Evolutionary conservation across 2,329 filamentous ascomycete genomes (phyloP).

Genomic region (Colletotrichum navitas): DNA sequence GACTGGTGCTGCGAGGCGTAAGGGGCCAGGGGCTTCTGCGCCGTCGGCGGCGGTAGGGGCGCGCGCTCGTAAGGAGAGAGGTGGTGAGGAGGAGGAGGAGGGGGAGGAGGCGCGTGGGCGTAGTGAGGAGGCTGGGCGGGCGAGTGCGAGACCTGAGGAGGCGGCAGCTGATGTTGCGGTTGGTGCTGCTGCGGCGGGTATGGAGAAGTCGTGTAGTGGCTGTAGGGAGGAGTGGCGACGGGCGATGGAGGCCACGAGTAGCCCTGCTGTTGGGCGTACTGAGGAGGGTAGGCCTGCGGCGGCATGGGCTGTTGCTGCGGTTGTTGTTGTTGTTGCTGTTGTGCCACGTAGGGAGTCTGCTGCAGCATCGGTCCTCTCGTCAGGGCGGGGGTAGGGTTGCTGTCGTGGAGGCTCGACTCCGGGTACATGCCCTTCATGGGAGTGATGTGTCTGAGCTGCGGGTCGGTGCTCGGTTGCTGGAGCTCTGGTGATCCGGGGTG

Average conservation of each 20-base stretch:
- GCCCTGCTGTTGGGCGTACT: constrained; percentile 56
- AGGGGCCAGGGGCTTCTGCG: constrained; percentile 48
- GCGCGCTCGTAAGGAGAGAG: constrained; percentile 51
- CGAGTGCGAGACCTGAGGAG: constrained; percentile 45
- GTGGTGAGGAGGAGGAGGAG: constrained; percentile 40
- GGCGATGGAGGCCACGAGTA: constrained; percentile 70
- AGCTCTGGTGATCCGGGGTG: constrained; percentile 79
- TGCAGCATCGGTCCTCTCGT: constrained; percentile 78
- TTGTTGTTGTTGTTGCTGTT: constrained; percentile 39
- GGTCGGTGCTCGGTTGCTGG: constrained; percentile 85
- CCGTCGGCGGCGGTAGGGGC: constrained; percentile 54
- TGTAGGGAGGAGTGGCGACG: constrained; percentile 66
- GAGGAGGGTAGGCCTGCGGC: constrained; percentile 54
- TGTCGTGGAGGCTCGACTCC: constrained; percentile 91
- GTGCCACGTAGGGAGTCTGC: constrained; percentile 51
- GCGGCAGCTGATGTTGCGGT: constrained; percentile 38
- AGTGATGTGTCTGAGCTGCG: constrained; percentile 82
- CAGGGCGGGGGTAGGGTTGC: constrained; percentile 82
- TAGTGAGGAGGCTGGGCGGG: constrained; percentile 50
- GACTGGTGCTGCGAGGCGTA: constrained; percentile 52
- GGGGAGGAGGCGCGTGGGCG: constrained; percentile 40
- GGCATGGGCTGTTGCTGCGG: constrained; percentile 53
- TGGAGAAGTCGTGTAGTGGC: constrained; percentile 57
- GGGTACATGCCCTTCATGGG: constrained; percentile 97
- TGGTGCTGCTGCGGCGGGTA: constrained; percentile 50